Percentiles rank a stretch among this genome's conserved stretches.
phyloP scores from a whole-genome alignment of 2,329 filamentous ascomycete species.

The Ilyonectria mors-panacis region DNA sequence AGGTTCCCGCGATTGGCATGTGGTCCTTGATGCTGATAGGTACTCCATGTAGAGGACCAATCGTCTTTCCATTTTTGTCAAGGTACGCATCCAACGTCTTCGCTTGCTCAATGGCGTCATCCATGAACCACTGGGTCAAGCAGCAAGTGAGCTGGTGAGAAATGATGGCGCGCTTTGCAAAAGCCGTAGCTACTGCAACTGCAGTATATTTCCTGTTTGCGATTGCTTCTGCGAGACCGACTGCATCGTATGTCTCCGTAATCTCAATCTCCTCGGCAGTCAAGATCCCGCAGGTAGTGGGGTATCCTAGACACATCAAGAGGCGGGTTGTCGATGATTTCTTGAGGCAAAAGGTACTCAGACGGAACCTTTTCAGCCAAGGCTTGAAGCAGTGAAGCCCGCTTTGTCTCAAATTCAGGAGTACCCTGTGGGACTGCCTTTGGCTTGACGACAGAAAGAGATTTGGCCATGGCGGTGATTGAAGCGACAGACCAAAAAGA shows the following conservation, averaged over 20 bases:
- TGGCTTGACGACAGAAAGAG: constrained; percentile 35
- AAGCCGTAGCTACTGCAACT: constrained; percentile 62
- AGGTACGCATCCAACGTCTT: constrained; percentile 59
- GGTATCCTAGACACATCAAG: constrained; percentile 34
- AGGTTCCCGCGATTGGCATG: constrained; percentile 68
- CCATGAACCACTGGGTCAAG: constrained; percentile 67
- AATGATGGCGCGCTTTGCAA: constrained; percentile 65
- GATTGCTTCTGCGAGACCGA: constrained; percentile 58
- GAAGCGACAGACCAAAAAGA: not conserved
- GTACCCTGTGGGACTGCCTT: constrained; percentile 39
- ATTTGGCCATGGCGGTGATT: not conserved
- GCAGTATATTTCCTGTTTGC: constrained; percentile 53
- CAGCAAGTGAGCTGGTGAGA: constrained; percentile 71
- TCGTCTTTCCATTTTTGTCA: constrained; percentile 49
- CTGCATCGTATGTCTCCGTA: constrained; percentile 62
- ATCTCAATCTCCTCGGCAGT: constrained; percentile 62
- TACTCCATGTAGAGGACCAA: constrained; percentile 44
- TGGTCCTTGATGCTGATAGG: constrained; percentile 61
- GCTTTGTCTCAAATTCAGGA: constrained; percentile 43
- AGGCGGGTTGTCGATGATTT: constrained; percentile 36
- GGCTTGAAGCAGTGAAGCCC: constrained; percentile 45
- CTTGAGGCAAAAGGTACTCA: constrained; percentile 46
- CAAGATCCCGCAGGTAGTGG: constrained; percentile 57
- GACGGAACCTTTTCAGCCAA: constrained; percentile 53
- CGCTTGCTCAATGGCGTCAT: constrained; percentile 60